Conservation (phyloP, 805 yeast genomes). For the Maudiozyma barnettii region DNA sequence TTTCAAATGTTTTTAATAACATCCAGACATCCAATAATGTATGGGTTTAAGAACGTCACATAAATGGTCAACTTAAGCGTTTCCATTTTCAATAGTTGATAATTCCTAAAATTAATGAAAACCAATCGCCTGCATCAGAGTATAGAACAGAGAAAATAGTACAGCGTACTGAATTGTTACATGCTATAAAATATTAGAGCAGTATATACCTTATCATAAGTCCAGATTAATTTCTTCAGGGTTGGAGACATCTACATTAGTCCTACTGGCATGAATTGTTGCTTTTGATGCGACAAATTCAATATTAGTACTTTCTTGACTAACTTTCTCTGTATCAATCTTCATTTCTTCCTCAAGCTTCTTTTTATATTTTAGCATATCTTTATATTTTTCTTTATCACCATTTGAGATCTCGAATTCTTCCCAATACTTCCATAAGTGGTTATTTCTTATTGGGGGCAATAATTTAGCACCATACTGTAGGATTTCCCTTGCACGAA, state of each 20-base stretch:
- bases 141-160: too few species aligned
- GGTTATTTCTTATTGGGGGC: slow-evolving; percentile 26
- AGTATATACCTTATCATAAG: too few species aligned
- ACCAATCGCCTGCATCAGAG: too few species aligned
- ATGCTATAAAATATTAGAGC: too few species aligned
- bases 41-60: neutral
- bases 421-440: slow-evolving; percentile 64
- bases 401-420: slow-evolving; percentile 67
- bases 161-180: too few species aligned
- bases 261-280: neutral
- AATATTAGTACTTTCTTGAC: slow-evolving; percentile 22
- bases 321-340: slow-evolving; percentile 21
- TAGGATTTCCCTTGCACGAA: slow-evolving; percentile 55
- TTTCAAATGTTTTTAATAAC: too few species aligned
- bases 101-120: too few species aligned
- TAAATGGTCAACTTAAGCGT: neutral
- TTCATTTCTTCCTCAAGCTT: slow-evolving; percentile 24
- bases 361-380: slow-evolving; percentile 58
- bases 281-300: slow-evolving; percentile 40
- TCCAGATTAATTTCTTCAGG: too few species aligned
- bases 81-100: too few species aligned
- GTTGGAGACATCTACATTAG: too few species aligned
- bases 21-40: neutral
- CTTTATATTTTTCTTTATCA: slow-evolving; percentile 58
- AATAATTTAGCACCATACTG: slow-evolving; percentile 42